These are phyloP conservation scores for Aquilaria sinensis DNA, from an alignment of 345 rosid species.

Conservation along the genomic window DNA sequence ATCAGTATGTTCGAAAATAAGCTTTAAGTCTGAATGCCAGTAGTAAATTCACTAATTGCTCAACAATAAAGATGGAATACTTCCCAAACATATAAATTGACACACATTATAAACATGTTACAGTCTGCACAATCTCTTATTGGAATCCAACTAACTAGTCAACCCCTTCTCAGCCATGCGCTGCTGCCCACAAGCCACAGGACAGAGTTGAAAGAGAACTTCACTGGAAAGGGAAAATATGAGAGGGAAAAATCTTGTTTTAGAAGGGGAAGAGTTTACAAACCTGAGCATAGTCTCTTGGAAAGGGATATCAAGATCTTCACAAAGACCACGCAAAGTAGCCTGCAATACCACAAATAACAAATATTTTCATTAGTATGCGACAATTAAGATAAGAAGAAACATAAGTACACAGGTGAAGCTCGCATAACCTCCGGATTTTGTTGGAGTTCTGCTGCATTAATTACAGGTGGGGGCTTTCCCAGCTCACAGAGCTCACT, in stretches of 20 bases:
- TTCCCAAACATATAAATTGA: no score
- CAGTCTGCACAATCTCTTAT: no score
- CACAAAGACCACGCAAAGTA: slow-evolving; percentile 64
- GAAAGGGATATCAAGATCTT: slow-evolving; percentile 73
- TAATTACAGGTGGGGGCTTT: slow-evolving; percentile 57
- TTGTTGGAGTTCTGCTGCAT: slow-evolving; percentile 64
- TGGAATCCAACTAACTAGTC: no score
- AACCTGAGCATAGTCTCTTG: slow-evolving; percentile 73
- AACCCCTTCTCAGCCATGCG: no score
- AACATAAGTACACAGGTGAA: background rate
- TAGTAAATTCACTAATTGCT: no score
- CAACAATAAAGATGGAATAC: no score
- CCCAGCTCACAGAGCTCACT: slow-evolving; percentile 67
- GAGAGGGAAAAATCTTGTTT: slow-evolving; percentile 1
- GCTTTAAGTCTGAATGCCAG: no score
- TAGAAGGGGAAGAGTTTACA: slow-evolving; percentile 4
- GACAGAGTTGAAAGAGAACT: no score
- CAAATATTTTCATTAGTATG: background rate
- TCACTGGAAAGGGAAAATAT: background rate
- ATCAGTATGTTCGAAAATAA: no score
- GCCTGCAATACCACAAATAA: slow-evolving; percentile 36
- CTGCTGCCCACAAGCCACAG: no score
- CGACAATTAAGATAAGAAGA: background rate
- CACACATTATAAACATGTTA: no score
- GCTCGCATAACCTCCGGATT: slow-evolving; percentile 63